phyloP scores from a whole-genome alignment of 2,329 filamentous ascomycete genomes.

The Parascedosporium putredinis region DNA sequence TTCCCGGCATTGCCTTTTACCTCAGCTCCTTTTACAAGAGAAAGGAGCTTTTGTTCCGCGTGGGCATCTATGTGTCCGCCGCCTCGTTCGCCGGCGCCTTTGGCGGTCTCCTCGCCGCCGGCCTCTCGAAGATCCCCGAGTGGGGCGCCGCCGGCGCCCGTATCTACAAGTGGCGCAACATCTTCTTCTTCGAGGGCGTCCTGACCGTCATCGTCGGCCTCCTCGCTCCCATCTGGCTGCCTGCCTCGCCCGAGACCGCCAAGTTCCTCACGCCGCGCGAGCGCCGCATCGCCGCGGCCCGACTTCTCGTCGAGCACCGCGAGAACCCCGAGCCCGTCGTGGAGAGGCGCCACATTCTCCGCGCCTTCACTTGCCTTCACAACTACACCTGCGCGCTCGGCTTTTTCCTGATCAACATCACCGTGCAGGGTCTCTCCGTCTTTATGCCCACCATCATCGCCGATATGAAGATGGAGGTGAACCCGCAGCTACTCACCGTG shows the following conservation, averaged over 20 bases:
- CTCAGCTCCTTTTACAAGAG: slow-evolving; percentile 46
- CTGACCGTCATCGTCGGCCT: slow-evolving; percentile 38
- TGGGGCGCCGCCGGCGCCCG: slow-evolving; percentile 35
- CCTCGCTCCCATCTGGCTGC: slow-evolving; percentile 40
- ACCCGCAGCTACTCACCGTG: slow-evolving; percentile 33
- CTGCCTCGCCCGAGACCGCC: slow-evolving; percentile 34
- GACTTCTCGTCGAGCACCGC: slow-evolving; percentile 38
- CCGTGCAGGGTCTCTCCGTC: slow-evolving; percentile 42
- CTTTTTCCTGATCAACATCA: slow-evolving; percentile 51
- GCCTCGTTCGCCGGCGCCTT: slow-evolving; percentile 47
- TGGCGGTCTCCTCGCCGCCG: slow-evolving; percentile 44
- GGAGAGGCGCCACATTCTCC: slow-evolving; percentile 34
- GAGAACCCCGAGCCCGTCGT: slow-evolving; percentile 35
- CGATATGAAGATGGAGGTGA: slow-evolving; percentile 29
- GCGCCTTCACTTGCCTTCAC: slow-evolving; percentile 43
- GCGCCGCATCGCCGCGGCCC: slow-evolving; percentile 40
- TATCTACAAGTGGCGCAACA: slow-evolving; percentile 45
- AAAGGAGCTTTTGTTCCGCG: slow-evolving; percentile 42
- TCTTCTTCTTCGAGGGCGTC: slow-evolving; percentile 54
- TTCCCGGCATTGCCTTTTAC: slow-evolving; percentile 47
- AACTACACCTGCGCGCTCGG: slow-evolving; percentile 48
- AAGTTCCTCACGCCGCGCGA: slow-evolving; percentile 41
- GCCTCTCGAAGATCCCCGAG: slow-evolving; percentile 36
- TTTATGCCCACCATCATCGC: slow-evolving; percentile 38
- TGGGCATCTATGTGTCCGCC: slow-evolving; percentile 45